Evolutionary conservation across 306 rosid species (phyloP), one percentile per base, ranked within the genome.

Genomic region (Trifolium fragiferum): DNA sequence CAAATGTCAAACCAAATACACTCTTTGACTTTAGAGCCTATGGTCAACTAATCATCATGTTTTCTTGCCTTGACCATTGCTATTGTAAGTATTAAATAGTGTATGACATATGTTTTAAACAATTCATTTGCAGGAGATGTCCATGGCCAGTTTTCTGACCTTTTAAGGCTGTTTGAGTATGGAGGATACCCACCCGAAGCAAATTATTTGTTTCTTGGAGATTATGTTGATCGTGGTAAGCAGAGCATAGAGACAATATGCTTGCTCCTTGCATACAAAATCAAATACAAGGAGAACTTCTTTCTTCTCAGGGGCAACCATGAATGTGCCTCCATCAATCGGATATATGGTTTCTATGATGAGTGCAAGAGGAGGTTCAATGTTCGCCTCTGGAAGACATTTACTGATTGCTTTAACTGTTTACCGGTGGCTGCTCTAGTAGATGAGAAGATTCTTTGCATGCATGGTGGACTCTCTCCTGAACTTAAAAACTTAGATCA

Each of bases 191-290:
- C 97, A 19, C 94, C 97, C 0, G 92, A 87, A 70, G 92, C 97
- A 23, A 91, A 91, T 79, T 91, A 91, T 82, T 87, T 91, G 77
- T 91, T 91, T 83, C 86, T 89, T 10, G 97, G 97, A 19, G 94
- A 89, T 80, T 91, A 91, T 84, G 97, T 91, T 78, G 97, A 91
- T 81, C 94, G 94, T 50, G 94, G 97, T 47, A 91, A 89, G 87
- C 92, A 89, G 80, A 89, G 97, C 84, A 82, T 91, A 65, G 94
- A 89, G 84, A 91, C 94, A 27, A 89, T 91, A 53, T 89, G 97
- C 85, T 87, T 89, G 67, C 94, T 91, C 75, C 90, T 91, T 10
- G 89, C 97, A 1, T 91, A 89, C 86, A 91, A 91, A 86, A 80
- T 91, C 83, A 91, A 91, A 73, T 89, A 85, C 88, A 91, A 81